Conservation (phyloP, 768 basidiomycete species). For the Clathrus columnatus region DNA sequence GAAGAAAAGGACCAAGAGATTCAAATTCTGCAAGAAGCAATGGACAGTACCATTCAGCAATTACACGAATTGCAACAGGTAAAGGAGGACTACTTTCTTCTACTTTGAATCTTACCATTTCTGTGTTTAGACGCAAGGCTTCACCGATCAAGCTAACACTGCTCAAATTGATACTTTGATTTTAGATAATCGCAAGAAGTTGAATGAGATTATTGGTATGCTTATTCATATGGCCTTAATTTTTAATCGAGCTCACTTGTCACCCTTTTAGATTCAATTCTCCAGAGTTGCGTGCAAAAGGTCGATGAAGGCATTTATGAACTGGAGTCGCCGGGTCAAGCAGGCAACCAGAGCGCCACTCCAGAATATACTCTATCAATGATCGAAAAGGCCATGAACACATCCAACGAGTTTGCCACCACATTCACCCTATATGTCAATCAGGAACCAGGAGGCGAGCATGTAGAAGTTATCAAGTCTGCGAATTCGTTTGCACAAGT, state of each 20-base stretch:
- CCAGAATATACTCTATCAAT: conserved; percentile 97
- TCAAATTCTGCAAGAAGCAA: conserved; percentile 86
- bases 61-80: conserved; percentile 84
- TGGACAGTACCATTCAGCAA: conserved; percentile 87
- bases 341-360: conserved; percentile 93
- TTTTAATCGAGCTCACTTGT: background rate
- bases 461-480: conserved; percentile 96
- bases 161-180: conserved; percentile 96
- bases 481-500: conserved; percentile 96
- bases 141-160: conserved; percentile 83
- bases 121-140: conserved; percentile 64
- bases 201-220: conserved; percentile 92
- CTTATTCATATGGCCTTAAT: conserved; percentile 1
- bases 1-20: conserved; percentile 99
- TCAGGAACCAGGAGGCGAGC: conserved; percentile 81
- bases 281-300: conserved; percentile 94
- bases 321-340: conserved; percentile 89
- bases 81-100: too few relatives aligned
- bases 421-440: conserved; percentile 87
- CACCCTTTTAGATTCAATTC: conserved; percentile 68
- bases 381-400: conserved; percentile 94
- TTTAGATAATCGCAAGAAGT: conserved; percentile 92
- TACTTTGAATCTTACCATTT: too few relatives aligned
- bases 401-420: conserved; percentile 94
- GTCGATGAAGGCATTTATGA: conserved; percentile 97